Conservation (phyloP, 352 stramenopile species). For the Pythium folliculosum region DNA sequence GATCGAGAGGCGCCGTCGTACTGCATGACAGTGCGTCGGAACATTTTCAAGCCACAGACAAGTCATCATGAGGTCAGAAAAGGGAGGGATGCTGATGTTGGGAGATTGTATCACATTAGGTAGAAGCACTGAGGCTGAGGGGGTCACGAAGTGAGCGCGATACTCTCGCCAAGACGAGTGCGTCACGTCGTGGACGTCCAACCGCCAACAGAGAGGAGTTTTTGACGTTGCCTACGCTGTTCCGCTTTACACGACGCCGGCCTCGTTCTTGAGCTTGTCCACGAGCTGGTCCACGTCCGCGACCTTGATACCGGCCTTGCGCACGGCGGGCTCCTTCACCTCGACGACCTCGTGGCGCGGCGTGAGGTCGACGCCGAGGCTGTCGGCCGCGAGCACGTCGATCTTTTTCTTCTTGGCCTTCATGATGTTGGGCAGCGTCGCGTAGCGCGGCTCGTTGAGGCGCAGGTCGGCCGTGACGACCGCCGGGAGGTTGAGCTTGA, state of each 20-base stretch:
- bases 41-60: too few relatives aligned
- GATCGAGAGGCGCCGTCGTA: too few relatives aligned
- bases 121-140: not conserved
- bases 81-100: too few relatives aligned
- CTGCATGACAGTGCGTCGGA: too few relatives aligned
- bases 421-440: slow-evolving; percentile 99
- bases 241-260: slow-evolving; percentile 77
- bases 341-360: slow-evolving; percentile 74
- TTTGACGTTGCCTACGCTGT: not conserved
- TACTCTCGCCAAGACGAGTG: not conserved
- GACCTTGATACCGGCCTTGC: slow-evolving; percentile 96
- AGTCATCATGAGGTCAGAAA: too few relatives aligned
- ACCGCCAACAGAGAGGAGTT: not conserved
- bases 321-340: slow-evolving; percentile 92
- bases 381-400: slow-evolving; percentile 71
- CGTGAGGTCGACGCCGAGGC: slow-evolving; percentile 71
- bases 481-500: slow-evolving; percentile 90
- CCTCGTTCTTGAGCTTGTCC: slow-evolving; percentile 97
- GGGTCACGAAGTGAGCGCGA: too few relatives aligned
- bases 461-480: slow-evolving; percentile 98
- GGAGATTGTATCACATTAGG: slow-evolving; percentile 18
- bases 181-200: too few relatives aligned
- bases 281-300: slow-evolving; percentile 94
- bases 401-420: slow-evolving; percentile 97
- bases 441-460: slow-evolving; percentile 98